Percentiles rank a stretch among this genome's conserved stretches.
Evolutionary conservation across 768 basidiomycete genomes (phyloP).

Genomic region (Lentinula boryana): DNA sequence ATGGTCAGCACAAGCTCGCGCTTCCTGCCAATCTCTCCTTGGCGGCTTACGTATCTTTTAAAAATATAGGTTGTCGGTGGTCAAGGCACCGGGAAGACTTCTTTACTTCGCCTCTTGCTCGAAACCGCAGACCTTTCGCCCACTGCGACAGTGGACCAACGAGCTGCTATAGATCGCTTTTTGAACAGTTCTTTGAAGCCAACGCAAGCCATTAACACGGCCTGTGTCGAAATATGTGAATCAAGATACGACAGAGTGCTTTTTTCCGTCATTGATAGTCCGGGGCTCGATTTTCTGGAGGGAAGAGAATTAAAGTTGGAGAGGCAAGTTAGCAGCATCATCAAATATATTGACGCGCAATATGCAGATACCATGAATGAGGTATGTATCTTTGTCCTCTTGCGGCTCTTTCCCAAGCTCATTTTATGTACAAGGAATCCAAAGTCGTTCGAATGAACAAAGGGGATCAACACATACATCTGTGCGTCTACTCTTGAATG

Average conservation of each 20-base stretch:
- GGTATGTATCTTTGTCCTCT: constrained; percentile 31
- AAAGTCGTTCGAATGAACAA: constrained; percentile 84
- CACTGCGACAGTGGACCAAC: constrained; percentile 69
- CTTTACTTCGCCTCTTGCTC: constrained; percentile 70
- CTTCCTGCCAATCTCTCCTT: constrained; percentile 4
- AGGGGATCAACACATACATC: constrained; percentile 85
- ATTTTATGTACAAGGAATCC: constrained; percentile 45
- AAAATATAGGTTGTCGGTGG: constrained; percentile 64
- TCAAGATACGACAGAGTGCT: constrained; percentile 74
- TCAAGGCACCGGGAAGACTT: constrained; percentile 81
- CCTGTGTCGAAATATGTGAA: constrained; percentile 78
- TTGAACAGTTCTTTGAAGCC: constrained; percentile 52
- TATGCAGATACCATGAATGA: constrained; percentile 87
- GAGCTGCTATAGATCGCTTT: constrained; percentile 57
- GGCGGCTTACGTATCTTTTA: not conserved
- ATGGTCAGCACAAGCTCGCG: constrained; percentile 47
- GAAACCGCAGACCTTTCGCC: constrained; percentile 84
- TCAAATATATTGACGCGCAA: constrained; percentile 76
- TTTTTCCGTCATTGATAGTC: constrained; percentile 81
- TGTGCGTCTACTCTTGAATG: constrained; percentile 43
- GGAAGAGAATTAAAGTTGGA: constrained; percentile 76
- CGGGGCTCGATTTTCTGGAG: constrained; percentile 70
- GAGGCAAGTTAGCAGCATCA: constrained; percentile 64
- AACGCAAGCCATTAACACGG: constrained; percentile 60
- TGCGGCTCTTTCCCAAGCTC: not conserved